These are phyloP conservation scores for Lolium rigidum DNA, from an alignment of 176 grass and related monocot species.

Conservation along the genomic window DNA sequence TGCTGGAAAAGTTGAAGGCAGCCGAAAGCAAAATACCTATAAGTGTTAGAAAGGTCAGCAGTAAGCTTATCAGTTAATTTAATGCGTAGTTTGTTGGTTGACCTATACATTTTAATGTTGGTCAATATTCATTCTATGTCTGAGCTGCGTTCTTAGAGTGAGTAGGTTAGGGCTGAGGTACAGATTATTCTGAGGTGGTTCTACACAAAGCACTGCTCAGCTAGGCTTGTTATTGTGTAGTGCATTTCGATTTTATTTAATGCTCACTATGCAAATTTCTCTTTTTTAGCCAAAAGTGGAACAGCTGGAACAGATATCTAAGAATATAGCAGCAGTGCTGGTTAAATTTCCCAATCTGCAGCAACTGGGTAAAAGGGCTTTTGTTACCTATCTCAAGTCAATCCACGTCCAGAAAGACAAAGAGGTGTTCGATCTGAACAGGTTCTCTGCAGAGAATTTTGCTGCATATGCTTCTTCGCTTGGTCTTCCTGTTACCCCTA, in stretches of 20 bases:
- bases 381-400: slow-evolving; percentile 87
- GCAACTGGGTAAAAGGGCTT: slow-evolving; percentile 81
- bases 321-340: slow-evolving; percentile 69
- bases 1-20: slow-evolving; percentile 85
- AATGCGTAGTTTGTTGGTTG: background rate
- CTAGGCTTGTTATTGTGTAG: slow-evolving; percentile 20
- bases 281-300: slow-evolving; percentile 70
- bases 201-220: slow-evolving; percentile 17
- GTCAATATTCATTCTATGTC: background rate
- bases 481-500: slow-evolving; percentile 75
- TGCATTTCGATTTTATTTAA: slow-evolving; percentile 10
- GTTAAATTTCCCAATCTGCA: slow-evolving; percentile 81
- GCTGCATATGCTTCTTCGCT: slow-evolving; percentile 81
- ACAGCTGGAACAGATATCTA: slow-evolving; percentile 78
- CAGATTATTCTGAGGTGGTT: slow-evolving; percentile 4
- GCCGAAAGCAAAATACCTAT: slow-evolving; percentile 86
- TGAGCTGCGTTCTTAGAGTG: background rate
- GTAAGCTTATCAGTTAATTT: slow-evolving; percentile 10
- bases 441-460: slow-evolving; percentile 71
- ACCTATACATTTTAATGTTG: slow-evolving; percentile 5
- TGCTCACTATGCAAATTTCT: slow-evolving; percentile 29
- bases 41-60: slow-evolving; percentile 55
- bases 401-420: slow-evolving; percentile 69
- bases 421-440: slow-evolving; percentile 80
- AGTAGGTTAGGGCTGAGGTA: background rate